Base-by-base conservation (phyloP, 441 rosid genomes). In the Arabidopsis lyrata region DNA sequence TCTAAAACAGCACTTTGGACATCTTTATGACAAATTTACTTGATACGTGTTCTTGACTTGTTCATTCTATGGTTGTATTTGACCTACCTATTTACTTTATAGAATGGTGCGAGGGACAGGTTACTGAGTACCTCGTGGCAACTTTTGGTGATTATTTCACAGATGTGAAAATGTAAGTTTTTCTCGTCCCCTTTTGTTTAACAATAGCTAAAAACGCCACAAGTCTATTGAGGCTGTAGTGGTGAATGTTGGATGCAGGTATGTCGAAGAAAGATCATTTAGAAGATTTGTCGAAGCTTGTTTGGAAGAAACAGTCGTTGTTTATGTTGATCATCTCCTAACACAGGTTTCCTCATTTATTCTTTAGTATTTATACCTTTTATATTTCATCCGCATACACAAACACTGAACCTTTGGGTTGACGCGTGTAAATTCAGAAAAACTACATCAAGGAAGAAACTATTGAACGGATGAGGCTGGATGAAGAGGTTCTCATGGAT, bases 31-130 rank as follows among this genome's bases (percentile, higher is more conserved):
- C 16, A 63, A 31, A 11, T 50, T 9, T 67, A 66, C 58, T 66
- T 35, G 63, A 44, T 50, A 55, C 2, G 5, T 0, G 47, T 71
- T 34, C 42, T 41, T 65, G 45, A 15, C 5, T 59, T 68, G 32
- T 31, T 54, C 34, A 48, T 44, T 22, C 22, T 66, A 11, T 73
- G 27, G 39, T 56, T 64, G 63, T 36, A 76, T 67, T 50, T 70
- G 56, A 67, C 62, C 54, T 71, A 35, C 3, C 27, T 36, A 18
- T 70, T 44, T 79, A 56, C 83, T 85, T 80, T 88, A 41, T 35
- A 96, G 99, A 96, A 66, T 96, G 98, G 98, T 69, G 63, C 27
- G 99, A 96, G 80, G 99, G 95, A 76, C 97, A 93, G 81, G 99
- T 96, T 67, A 91, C 99, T 0, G 98, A 93, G 87, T 93, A 66